phyloP scores from a whole-genome alignment of 2,329 filamentous ascomycete genomes.

The Ophiosphaerella korrae region DNA sequence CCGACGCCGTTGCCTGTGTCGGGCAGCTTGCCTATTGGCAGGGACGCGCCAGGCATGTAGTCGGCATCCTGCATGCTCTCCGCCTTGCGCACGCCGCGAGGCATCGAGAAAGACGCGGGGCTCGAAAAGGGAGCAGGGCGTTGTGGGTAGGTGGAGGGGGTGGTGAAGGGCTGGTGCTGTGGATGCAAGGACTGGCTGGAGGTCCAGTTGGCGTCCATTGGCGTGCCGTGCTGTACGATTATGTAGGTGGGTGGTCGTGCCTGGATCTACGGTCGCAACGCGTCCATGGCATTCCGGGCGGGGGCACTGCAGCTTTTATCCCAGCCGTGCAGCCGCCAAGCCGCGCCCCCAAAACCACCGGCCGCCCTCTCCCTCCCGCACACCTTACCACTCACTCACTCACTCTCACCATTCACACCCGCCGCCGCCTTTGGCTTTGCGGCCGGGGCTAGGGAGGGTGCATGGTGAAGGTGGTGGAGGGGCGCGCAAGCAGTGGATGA shows the following conservation, averaged over 20 bases:
- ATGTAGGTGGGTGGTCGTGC: constrained; percentile 1
- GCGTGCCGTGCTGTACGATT: constrained; percentile 16
- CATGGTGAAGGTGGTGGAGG: not conserved
- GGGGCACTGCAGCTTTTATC: constrained; percentile 21
- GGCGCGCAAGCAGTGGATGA: constrained; percentile 37
- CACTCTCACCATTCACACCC: constrained; percentile 18
- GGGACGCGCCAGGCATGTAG: constrained; percentile 42
- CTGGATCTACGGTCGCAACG: not conserved
- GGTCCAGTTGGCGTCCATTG: constrained; percentile 45
- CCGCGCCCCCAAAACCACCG: constrained; percentile 4
- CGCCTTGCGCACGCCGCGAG: constrained; percentile 31
- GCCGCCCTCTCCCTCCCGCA: not conserved
- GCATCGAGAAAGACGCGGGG: constrained; percentile 26
- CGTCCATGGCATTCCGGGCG: constrained; percentile 3
- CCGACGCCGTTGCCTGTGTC: constrained; percentile 26
- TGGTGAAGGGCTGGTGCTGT: constrained; percentile 42
- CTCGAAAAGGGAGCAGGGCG: constrained; percentile 4
- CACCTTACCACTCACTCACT: no score
- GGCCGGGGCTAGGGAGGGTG: no score
- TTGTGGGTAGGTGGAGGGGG: constrained; percentile 13
- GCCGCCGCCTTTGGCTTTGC: constrained; percentile 4
- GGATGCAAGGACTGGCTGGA: constrained; percentile 47
- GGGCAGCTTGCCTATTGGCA: constrained; percentile 25
- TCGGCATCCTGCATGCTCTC: constrained; percentile 44
- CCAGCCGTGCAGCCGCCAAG: constrained; percentile 11